Base-by-base conservation (phyloP, 441 rosid species). In the Codiaeum variegatum region DNA sequence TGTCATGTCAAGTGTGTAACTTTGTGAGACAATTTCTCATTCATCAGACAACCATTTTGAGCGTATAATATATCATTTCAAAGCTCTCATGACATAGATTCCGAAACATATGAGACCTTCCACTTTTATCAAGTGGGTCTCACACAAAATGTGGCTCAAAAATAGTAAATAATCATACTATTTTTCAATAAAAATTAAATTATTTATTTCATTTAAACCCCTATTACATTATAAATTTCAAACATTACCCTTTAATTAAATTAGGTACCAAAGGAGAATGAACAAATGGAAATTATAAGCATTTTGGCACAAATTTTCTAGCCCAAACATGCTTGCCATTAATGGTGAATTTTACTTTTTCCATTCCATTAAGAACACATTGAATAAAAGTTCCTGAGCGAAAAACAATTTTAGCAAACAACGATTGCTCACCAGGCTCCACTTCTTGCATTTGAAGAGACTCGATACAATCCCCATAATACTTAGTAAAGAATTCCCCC, bases 271-370 rank as follows among this genome's bases (percentile, higher is more conserved):
- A 2, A 6, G 10, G 29, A 2, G 23, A 26, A 19, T 72, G 23
- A 38, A 9, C 11, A 10, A 0, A 13, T 28, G 62, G 12, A 31
- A 77, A n/a, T 21, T 31, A 63, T 2, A 66, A 55, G 4, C 62
- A 78, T 38, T 86, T 84, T 0, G 88, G 87, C 2, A 84, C 83
- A 24, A 76, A 88, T 72, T 85, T 86, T 40, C 89, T 64, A 23
- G 80, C 87, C 90, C 92, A 88, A 0, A 83, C 92, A 58, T 88
- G 90, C 71, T 86, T 88, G 31, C 90, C 90, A 9, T 88, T 88
- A 78, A 88, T 85, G 71, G 56, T 76, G 66, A 88, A 86, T 65
- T 86, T 88, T 1, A 74, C 86, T 70, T 81, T 85, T 58, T 49
- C 72, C 28, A 5, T 15, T 1, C 84, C 80, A 6, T 70, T 69